Base-by-base conservation (phyloP, 345 rosid genomes). In the Nasturtium officinale region DNA sequence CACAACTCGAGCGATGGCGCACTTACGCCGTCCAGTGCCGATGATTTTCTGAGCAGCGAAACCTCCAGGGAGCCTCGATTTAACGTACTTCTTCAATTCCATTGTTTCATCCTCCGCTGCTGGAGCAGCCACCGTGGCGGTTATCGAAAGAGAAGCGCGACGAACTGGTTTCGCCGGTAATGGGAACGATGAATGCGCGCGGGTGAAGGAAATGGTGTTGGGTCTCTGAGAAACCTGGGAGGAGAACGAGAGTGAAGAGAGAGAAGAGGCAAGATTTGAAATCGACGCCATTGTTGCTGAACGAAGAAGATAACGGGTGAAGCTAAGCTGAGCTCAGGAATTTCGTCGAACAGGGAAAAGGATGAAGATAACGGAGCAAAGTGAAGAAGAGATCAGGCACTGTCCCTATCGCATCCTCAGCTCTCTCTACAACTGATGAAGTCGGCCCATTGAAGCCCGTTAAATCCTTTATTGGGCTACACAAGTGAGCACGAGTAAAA, bases 21-120 rank as follows among this genome's bases (percentile, higher is more conserved):
- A 86, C 72, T 95, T 95, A 57, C 96, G 85, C 71, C 97, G 88
- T 9, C 96, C 99, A 16, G 97, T 95, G 51, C 99, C 99, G 28
- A 83, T 78, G 62, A 91, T 82, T 10, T 89, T 81, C 73, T 95
- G 97, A 17, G 96, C 96, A 5, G 97, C 93, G 76, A 95, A 89
- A 11, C 97, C 99, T 29, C 93, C 97, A 0, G 96, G 99, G 7
- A 89, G 92, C 65, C 96, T 77, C n/a, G 92, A 81, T 73, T 91
- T 95, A 15, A 95, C 96, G 60, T 85, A 83, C 42, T 88, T 88
- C 79, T 83, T 79, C 58, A 95, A 83, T 73, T 87, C 88, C 2
- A 73, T 66, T 6, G 82, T 71, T 48, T 81, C 87, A 15, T 78
- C 54, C 47, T 83, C 94, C 9, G 47, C 16, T 1, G 82, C 12